These are phyloP conservation scores for Tulasnella sp. DNA, from an alignment of 768 basidiomycete genomes.

Conservation along the genomic window DNA sequence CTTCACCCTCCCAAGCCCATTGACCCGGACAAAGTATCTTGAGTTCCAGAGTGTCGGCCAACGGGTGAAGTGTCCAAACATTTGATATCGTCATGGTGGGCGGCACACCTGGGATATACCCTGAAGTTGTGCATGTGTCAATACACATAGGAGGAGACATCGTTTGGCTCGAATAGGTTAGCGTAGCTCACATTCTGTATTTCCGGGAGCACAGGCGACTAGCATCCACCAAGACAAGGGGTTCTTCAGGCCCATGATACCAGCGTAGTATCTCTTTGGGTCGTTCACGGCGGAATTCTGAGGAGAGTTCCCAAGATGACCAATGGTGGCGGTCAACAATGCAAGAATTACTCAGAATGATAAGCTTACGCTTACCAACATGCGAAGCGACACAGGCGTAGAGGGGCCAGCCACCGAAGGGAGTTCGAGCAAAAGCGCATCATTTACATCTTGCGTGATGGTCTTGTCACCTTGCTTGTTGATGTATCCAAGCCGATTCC, in stretches of 20 bases:
- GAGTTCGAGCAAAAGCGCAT: not conserved
- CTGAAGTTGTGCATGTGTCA: not conserved
- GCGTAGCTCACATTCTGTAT: not conserved
- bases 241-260: not conserved
- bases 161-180: not conserved
- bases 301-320: too few species aligned
- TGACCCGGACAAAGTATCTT: not conserved
- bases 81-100: not conserved
- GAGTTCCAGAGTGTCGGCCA: not conserved
- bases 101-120: not conserved
- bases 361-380: not conserved
- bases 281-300: too few species aligned
- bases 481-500: not conserved
- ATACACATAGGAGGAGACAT: not conserved
- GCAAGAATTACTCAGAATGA: too few species aligned
- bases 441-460: not conserved
- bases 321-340: too few species aligned
- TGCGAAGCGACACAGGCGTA: not conserved
- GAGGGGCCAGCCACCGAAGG: not conserved
- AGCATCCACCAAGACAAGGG: not conserved
- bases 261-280: too few species aligned
- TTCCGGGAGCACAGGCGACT: not conserved
- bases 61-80: not conserved
- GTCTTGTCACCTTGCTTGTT: not conserved
- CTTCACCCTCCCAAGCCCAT: not conserved